Evolutionary conservation across 495 filamentous ascomycete species (phyloP).

Genomic region (Trichoderma gamsii): DNA sequence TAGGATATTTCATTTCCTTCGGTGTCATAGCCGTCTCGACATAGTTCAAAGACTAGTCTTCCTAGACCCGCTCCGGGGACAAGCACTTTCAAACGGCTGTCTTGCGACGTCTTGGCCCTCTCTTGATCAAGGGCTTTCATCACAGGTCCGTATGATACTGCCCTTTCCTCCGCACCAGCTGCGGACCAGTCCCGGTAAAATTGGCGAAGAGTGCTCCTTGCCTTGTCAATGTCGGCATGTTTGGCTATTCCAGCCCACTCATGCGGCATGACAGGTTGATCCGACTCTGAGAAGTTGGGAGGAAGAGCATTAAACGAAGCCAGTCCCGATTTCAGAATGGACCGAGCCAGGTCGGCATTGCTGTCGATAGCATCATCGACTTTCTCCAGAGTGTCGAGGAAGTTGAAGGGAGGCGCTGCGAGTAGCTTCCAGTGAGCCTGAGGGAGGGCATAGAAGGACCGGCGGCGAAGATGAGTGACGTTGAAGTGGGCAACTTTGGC

Average conservation of each 20-base stretch:
- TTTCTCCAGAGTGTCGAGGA: slow-evolving; percentile 65
- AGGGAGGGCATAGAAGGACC: slow-evolving; percentile 87
- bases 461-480: slow-evolving; percentile 80
- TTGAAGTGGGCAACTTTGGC: slow-evolving; percentile 75
- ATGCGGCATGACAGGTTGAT: slow-evolving; percentile 26
- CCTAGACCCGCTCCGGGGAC: slow-evolving; percentile 89
- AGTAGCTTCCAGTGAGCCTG: slow-evolving; percentile 74
- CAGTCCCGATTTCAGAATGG: slow-evolving; percentile 63
- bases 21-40: slow-evolving; percentile 60
- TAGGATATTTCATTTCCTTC: slow-evolving; percentile 97
- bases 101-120: slow-evolving; percentile 33
- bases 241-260: slow-evolving; percentile 64
- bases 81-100: slow-evolving; percentile 54
- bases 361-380: slow-evolving; percentile 84
- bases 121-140: slow-evolving; percentile 54
- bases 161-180: slow-evolving; percentile 66
- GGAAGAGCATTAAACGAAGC: slow-evolving; percentile 52
- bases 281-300: slow-evolving; percentile 2
- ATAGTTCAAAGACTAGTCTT: slow-evolving; percentile 80
- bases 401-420: slow-evolving; percentile 70
- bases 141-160: slow-evolving; percentile 68
- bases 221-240: slow-evolving; percentile 74
- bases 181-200: slow-evolving; percentile 93
- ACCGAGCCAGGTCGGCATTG: slow-evolving; percentile 76
- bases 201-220: slow-evolving; percentile 80